Percentiles rank a stretch among this genome's conserved stretches.
Evolutionary conservation across 495 filamentous ascomycete genomes (phyloP).

Genomic region (Annulohypoxylon maeteangense): DNA sequence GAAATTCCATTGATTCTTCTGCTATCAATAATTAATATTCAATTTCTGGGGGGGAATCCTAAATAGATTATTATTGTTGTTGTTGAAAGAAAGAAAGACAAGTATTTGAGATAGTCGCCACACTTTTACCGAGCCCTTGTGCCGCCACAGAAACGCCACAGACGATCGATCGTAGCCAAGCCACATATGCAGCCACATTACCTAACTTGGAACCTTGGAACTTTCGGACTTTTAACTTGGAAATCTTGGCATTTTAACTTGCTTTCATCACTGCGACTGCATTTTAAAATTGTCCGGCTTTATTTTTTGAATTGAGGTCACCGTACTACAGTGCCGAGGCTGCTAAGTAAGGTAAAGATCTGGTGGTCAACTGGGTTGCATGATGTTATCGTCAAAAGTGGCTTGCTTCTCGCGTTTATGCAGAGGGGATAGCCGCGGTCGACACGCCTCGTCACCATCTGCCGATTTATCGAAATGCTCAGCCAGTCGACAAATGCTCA

Average conservation of each 20-base stretch:
- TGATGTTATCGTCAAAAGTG: neutral
- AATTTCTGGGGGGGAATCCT: too few species aligned
- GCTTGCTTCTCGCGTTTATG: constrained; percentile 2
- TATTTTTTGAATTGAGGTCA: constrained; percentile 2
- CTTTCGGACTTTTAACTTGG: neutral
- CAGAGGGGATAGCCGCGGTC: neutral
- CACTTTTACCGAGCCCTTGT: neutral
- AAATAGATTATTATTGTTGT: too few species aligned
- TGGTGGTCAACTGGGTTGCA: neutral
- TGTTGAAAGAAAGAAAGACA: too few species aligned
- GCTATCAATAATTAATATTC: too few species aligned
- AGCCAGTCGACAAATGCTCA: neutral
- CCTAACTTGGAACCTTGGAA: neutral
- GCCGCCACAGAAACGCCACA: neutral
- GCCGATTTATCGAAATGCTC: constrained; percentile 6
- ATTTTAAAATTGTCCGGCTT: neutral
- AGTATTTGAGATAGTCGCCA: neutral
- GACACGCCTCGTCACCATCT: constrained; percentile 23
- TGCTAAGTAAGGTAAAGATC: neutral
- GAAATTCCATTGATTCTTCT: too few species aligned
- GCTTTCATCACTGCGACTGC: neutral
- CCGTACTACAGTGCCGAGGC: neutral
- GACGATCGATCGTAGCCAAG: neutral
- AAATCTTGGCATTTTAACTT: constrained; percentile 5
- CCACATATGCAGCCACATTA: neutral